A percentile compares a stretch with the other conserved stretches of the same genome.
These are phyloP conservation scores for Fusarium anguioides DNA, from an alignment of 2,329 filamentous ascomycete species.

Conservation along the genomic window DNA sequence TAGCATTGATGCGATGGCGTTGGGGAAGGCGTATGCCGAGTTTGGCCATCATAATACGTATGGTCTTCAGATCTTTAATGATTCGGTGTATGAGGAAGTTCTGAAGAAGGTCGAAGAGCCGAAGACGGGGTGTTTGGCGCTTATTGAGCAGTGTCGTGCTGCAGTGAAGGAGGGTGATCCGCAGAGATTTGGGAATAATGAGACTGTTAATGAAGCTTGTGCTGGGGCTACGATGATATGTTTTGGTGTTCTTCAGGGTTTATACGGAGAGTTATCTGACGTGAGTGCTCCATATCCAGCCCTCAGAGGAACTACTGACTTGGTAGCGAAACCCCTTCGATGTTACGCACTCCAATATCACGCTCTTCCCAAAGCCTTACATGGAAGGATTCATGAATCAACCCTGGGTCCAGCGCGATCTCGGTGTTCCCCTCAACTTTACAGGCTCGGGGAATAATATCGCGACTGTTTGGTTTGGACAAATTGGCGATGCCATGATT, in stretches of 20 bases:
- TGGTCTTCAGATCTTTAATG: constrained; percentile 65
- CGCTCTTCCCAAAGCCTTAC: constrained; percentile 70
- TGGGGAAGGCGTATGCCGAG: constrained; percentile 63
- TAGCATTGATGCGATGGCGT: constrained; percentile 70
- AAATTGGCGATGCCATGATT: constrained; percentile 67
- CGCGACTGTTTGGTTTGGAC: constrained; percentile 63
- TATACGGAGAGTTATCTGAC: constrained; percentile 3
- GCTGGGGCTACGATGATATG: constrained; percentile 56
- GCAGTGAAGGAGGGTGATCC: constrained; percentile 50
- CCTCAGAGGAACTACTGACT: neutral
- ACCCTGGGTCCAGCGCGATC: constrained; percentile 63
- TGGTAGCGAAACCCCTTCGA: constrained; percentile 67
- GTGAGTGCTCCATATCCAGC: neutral
- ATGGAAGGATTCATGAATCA: constrained; percentile 73
- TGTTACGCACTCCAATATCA: constrained; percentile 62
- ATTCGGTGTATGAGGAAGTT: constrained; percentile 48
- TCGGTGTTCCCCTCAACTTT: constrained; percentile 71
- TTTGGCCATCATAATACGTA: constrained; percentile 74
- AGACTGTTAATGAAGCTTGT: constrained; percentile 58
- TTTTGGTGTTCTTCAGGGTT: constrained; percentile 23
- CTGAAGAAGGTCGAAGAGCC: constrained; percentile 22
- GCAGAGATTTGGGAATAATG: constrained; percentile 52
- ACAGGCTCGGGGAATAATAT: constrained; percentile 55
- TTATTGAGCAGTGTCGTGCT: constrained; percentile 61
- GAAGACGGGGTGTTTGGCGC: constrained; percentile 60